These are phyloP conservation scores for Neurospora sp. DNA, from an alignment of 495 filamentous ascomycete species.

Conservation along the genomic window DNA sequence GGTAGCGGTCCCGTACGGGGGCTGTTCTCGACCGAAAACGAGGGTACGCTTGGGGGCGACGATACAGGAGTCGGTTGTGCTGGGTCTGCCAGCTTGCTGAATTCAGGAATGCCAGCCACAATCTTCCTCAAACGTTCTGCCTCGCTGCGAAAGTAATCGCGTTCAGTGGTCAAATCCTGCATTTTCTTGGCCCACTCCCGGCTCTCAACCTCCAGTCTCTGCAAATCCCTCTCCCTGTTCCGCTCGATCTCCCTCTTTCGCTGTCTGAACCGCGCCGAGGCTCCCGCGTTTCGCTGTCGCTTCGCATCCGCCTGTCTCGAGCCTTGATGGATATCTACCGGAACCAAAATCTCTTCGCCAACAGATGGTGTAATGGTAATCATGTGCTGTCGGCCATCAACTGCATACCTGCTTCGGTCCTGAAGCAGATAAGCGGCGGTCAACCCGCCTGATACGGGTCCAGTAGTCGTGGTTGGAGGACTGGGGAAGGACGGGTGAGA, in stretches of 20 bases:
- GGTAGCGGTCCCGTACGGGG: constrained; percentile 12
- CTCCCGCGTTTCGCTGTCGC: constrained; percentile 84
- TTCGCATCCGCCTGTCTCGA: constrained; percentile 86
- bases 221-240: constrained; percentile 55
- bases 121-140: constrained; percentile 60
- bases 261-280: constrained; percentile 80
- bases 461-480: not conserved
- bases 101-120: constrained; percentile 41
- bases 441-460: not conserved
- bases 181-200: constrained; percentile 32
- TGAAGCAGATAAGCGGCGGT: not conserved
- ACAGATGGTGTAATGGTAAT: constrained; percentile 28
- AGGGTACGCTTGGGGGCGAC: constrained; percentile 21
- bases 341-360: constrained; percentile 47
- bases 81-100: constrained; percentile 37
- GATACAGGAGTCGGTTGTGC: constrained; percentile 36
- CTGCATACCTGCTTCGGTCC: constrained; percentile 12
- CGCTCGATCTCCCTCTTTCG: constrained; percentile 83
- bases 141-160: constrained; percentile 40
- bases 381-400: constrained; percentile 33
- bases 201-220: constrained; percentile 50
- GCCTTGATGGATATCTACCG: constrained; percentile 67
- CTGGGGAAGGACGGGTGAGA: not conserved
- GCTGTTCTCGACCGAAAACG: constrained; percentile 23
- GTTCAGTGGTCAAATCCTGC: constrained; percentile 40